Base-by-base conservation (phyloP, 23 red algal species). In the Rhodosorus marinus region DNA sequence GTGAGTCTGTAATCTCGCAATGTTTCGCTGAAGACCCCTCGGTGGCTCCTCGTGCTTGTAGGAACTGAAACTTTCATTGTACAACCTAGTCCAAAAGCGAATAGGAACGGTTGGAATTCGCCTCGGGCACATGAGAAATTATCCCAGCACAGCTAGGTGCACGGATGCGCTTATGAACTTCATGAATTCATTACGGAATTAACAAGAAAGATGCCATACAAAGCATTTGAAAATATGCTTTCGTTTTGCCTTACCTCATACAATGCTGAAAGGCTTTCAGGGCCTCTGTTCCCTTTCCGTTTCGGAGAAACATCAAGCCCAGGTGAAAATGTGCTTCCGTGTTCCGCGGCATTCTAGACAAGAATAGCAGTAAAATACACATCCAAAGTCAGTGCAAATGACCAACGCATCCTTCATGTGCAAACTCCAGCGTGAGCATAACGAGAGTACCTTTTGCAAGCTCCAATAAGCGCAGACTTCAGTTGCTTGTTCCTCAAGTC, bases 321-420 rank as follows among this genome's bases (percentile, higher is more conserved):
- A 81, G 75, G 19, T 81, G 75, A 8, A 68, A 68, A 24, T 81
- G 75, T 1, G 75, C 75, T 35, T 67, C 75, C 11, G 75, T 66
- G 52, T 81, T 81, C 25, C 61, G 47, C 30, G 58, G 75, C 75
- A 68, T 68, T 22, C 47, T 50, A 26, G 6, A 5, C 5, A 3
- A 22, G 26, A 26, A 26, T 22, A 5, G 47, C 3, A 22, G 47
- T 1, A 2, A 50, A 26, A 6, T 5, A 6, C 0, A 50, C 5
- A 0, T 24, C 1, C 6, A 26, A 2, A 22, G 26, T n/a, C 21
- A 1, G 1, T 22, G n/a, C 1, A 4, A 1, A 1, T 22, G 5
- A 22, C 3, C 47, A 50, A 26, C 2, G 3, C 4, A 0, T 26
- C 26, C 6, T 4, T 22, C 23, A 22, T 3, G 47, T 5, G 22